Percentiles rank a stretch among this genome's conserved stretches.
Evolutionary conservation across 176 grass and related monocot species (phyloP).

Genomic region (Raddia guianensis): DNA sequence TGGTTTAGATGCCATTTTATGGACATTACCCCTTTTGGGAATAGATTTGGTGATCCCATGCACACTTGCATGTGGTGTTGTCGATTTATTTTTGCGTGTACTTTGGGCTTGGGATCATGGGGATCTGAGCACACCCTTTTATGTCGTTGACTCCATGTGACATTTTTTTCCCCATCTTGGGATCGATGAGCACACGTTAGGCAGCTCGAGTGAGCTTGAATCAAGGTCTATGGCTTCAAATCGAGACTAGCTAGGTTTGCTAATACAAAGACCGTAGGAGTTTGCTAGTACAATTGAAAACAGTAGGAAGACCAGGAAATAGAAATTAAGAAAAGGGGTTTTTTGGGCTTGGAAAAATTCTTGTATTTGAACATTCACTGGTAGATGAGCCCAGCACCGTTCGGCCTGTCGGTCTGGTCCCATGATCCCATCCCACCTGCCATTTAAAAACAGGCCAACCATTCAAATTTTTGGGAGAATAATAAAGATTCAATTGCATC

Average conservation of each 20-base stretch:
- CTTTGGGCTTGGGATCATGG: conserved; percentile 29
- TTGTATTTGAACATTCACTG: neutral
- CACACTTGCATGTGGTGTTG: neutral
- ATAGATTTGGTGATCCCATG: conserved; percentile 37
- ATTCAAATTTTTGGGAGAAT: no score
- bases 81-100: conserved; percentile 24
- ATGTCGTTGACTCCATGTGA: conserved; percentile 23
- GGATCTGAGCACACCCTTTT: conserved; percentile 44
- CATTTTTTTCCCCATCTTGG: neutral
- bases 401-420: no score
- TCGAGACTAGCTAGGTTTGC: neutral
- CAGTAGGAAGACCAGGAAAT: neutral
- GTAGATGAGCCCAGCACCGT: neutral
- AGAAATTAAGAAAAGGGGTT: no score
- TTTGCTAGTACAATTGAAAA: neutral
- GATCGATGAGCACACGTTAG: neutral
- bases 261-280: no score
- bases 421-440: neutral
- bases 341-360: no score
- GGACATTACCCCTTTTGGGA: neutral
- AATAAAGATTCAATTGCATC: no score
- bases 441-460: neutral
- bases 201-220: neutral
- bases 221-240: neutral
- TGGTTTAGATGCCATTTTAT: neutral